Evolutionary conservation across 2,329 filamentous ascomycete genomes (phyloP), one percentile per base, ranked within the genome.

Genomic region (Fusarium acutatum): DNA sequence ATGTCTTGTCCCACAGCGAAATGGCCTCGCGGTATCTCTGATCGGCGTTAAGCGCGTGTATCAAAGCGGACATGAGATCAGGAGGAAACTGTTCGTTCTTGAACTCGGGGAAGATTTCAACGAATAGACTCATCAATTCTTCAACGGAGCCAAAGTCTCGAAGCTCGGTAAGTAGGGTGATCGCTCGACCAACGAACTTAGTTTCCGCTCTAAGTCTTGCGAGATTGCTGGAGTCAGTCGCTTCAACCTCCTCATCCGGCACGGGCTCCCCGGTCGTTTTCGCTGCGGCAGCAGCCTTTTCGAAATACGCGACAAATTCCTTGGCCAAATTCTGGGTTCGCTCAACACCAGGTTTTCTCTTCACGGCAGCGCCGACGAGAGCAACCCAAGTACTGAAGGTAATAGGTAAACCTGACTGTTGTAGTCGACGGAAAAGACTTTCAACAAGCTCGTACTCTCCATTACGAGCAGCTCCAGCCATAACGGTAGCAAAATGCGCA

Each of bases 1-100:
- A 86, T 5, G 90, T 87, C 32, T 91, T 80, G 4, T 87, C 74
- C 94, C 94, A 97, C 57, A 89, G 90, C 50, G 87, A 81, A 70
- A 89, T 87, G 26, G 96, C 90, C 58, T 89, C 86, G 10, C 87
- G 83, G 73, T 90, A 88, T 28, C 91, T 86, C 43, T 85, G 82
- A 24, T 91, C 87, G 58, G 86, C 83, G 47, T 90, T 83, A 77
- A 93, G 88, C 2, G 90, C 86, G 28, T 87, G 83, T 92, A 97
- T 95, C 65, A 96, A 81, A 14, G 91, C 87, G 56, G 86, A 86
- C 28, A 93, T 82, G 61, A 95, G 82, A 22, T 83, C 80, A 6
- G 90, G 81, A 0, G 91, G 88, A 22, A 88, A 82, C 3, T 80
- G 69, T 15, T 83, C 78, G 49, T 69, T 67, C 47, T 81, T 73